phyloP scores from a whole-genome alignment of 306 rosid genomes.

The Cucurbita pepo region DNA sequence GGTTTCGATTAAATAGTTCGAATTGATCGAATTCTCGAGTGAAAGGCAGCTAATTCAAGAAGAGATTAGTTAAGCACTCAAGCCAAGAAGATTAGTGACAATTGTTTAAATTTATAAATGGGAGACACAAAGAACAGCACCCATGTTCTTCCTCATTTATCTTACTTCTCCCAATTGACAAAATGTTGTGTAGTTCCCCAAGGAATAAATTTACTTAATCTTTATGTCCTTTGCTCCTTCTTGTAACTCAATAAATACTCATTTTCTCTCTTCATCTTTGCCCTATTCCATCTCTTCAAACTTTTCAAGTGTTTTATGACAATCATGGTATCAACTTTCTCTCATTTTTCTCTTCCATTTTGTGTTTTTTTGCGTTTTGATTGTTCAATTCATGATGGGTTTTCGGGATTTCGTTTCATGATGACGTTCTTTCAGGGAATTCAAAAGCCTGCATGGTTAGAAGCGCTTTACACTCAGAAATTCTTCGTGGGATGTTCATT shows the following conservation, averaged over 20 bases:
- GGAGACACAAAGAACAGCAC: too few relatives aligned
- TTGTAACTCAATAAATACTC: conserved; percentile 65
- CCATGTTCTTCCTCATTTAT: conserved; percentile 14
- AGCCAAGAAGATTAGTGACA: too few relatives aligned
- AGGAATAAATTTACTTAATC: conserved; percentile 33
- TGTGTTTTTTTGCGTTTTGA: neutral
- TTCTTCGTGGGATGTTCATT: conserved; percentile 69
- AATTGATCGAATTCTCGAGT: too few relatives aligned
- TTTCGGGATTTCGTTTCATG: neutral
- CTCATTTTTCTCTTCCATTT: neutral
- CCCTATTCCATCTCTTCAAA: conserved; percentile 13
- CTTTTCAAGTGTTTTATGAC: conserved; percentile 13
- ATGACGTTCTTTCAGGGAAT: conserved; percentile 33
- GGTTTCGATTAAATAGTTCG: too few relatives aligned
- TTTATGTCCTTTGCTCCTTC: conserved; percentile 16
- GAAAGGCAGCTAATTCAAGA: too few relatives aligned
- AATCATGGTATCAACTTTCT: conserved; percentile 52
- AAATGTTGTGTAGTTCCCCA: conserved; percentile 33
- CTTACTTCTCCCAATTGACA: conserved; percentile 29
- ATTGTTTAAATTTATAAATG: too few relatives aligned
- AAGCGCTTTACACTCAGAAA: conserved; percentile 61
- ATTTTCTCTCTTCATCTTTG: neutral
- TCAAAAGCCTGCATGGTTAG: conserved; percentile 96
- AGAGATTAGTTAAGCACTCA: too few relatives aligned
- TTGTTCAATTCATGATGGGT: neutral